Conservation (phyloP, 352 stramenopile genomes). For the Phytophthora lateralis region DNA sequence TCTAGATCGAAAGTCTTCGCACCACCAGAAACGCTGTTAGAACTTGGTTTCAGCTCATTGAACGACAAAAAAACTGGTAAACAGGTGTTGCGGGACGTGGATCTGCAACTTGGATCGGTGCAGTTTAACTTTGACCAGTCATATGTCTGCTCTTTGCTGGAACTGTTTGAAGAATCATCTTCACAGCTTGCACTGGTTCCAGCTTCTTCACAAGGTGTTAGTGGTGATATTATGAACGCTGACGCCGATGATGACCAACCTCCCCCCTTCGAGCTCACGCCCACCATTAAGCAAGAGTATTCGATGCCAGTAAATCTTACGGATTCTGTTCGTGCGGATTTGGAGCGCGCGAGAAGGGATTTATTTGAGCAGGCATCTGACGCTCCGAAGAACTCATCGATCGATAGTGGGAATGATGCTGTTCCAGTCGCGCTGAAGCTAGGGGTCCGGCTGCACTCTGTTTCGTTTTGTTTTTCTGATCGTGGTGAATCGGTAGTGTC, state of each 20-base stretch:
- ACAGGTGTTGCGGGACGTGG: conserved; percentile 59
- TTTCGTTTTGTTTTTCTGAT: conserved; percentile 83
- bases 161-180: conserved; percentile 75
- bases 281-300: conserved; percentile 73
- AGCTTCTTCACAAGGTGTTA: conserved; percentile 23
- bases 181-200: conserved; percentile 48
- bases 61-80: conserved; percentile 66
- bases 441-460: conserved; percentile 62
- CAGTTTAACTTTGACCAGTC: conserved; percentile 88
- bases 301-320: conserved; percentile 72
- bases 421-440: conserved; percentile 43
- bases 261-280: conserved; percentile 64
- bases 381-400: conserved; percentile 1
- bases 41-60: conserved; percentile 63
- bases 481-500: conserved; percentile 68
- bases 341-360: conserved; percentile 75
- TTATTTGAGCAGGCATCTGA: conserved; percentile 45
- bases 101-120: conserved; percentile 74
- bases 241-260: conserved; percentile 36
- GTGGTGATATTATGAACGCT: conserved; percentile 12
- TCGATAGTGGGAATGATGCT: conserved; percentile 6
- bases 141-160: conserved; percentile 78
- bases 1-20: conserved; percentile 14
- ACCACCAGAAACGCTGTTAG: conserved; percentile 60
- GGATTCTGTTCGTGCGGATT: conserved; percentile 80